Conservation (phyloP, 1,139 yeast genomes). For the Sugiyamaella xylanicola region DNA sequence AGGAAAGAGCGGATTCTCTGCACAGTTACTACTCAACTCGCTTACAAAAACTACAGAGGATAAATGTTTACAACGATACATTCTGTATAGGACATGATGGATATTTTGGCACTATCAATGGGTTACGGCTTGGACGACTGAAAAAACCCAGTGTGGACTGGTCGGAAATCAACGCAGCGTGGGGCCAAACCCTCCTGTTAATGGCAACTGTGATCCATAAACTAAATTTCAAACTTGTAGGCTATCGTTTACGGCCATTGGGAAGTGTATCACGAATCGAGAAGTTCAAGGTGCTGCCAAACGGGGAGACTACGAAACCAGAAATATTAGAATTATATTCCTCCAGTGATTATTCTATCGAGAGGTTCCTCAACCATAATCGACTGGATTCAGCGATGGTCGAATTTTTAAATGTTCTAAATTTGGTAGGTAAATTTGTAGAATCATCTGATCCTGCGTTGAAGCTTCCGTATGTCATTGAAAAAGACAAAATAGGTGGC, state of each 20-base stretch:
- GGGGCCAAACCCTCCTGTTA: conserved; percentile 79
- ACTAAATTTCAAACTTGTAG: conserved; percentile 56
- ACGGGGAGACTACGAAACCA: conserved; percentile 42
- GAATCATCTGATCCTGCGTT: conserved; percentile 55
- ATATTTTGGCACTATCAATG: conserved; percentile 84
- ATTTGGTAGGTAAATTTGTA: conserved; percentile 57
- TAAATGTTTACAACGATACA: conserved; percentile 79
- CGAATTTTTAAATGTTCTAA: conserved; percentile 64
- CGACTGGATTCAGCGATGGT: conserved; percentile 77
- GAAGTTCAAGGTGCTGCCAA: conserved; percentile 50
- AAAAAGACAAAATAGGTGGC: conserved; percentile 74
- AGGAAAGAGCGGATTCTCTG: conserved; percentile 62
- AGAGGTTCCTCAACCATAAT: conserved; percentile 62
- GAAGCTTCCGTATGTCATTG: conserved; percentile 70
- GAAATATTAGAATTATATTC: conserved; percentile 54
- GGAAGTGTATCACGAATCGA: conserved; percentile 85
- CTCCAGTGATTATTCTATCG: conserved; percentile 67
- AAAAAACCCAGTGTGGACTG: conserved; percentile 66
- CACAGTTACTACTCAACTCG: conserved; percentile 64
- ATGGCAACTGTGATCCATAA: conserved; percentile 65
- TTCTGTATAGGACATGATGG: conserved; percentile 84
- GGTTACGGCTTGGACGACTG: conserved; percentile 70
- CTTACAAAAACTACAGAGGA: conserved; percentile 66
- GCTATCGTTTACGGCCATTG: conserved; percentile 73
- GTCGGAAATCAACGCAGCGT: conserved; percentile 90